Evolutionary conservation across 1,284 basidiomycete species (phyloP), one percentile per base, ranked within the genome.

Genomic region (Boletus semigastroideus): DNA sequence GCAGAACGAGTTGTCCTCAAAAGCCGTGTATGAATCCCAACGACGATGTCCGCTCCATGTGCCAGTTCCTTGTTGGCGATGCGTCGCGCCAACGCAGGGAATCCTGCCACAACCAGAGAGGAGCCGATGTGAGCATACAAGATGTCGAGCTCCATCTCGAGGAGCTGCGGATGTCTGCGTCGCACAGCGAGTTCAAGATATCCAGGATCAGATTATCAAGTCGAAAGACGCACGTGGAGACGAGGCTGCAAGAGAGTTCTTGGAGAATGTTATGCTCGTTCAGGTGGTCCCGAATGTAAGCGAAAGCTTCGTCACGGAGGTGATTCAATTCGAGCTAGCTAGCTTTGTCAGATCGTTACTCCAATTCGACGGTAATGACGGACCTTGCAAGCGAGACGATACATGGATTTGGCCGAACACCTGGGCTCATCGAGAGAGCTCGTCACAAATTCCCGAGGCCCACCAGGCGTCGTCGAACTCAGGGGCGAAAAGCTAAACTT

Each of bases 331-430:
- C 59, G 12, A 70, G 49, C 65, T 66, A 25, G 1, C 4, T 19
- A 14, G n/a, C 17, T 4, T 30, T 9, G 16, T 22, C 1, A 39
- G 13, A 2, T 39, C 20, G 20, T 4, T 14, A 0, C 2, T 14
- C 14, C 9, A 36, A n/a, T n/a, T 27, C 5, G 25, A 25, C 5
- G 2, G 2, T 13, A n/a, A 9, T 37, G 9, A 40, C 53, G 7
- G 10, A 68, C 65, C 62, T 67, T 67, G 27, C 40, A 51, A 1
- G 65, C 61, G 2, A 67, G 61, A 16, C 55, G 61, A 46, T 68
- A 67, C 65, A 70, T 70, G 0, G 66, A 70, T 41, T 66, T 66
- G 1, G 68, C 65, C 4, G 65, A 66, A 48, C 65, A 66, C 22
- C 31, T 51, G 25, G 63, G 60, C 17, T 40, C 43, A 12, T 56